Base-by-base conservation (phyloP, 2,329 filamentous ascomycete species). In the Aspergillus amoenus region DNA sequence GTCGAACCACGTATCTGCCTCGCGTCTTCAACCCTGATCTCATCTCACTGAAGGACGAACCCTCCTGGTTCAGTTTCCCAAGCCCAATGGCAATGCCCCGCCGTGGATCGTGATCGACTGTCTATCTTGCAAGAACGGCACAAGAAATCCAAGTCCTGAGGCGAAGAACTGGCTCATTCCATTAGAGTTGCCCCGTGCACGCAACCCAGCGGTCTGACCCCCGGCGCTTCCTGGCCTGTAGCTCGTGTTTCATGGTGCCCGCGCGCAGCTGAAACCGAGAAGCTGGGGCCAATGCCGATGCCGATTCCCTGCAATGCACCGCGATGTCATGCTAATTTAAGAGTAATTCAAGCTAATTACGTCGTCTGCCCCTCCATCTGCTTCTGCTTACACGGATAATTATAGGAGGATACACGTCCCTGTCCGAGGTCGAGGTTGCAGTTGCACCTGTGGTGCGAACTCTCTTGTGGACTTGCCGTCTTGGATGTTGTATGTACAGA, bases 181-280 rank as follows among this genome's bases (percentile, higher is more conserved):
- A 52, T 57, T 50, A 57, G 42, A 43, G 40, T 45, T 52, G n/a
- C 39, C 45, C 40, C 18, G 43, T 40, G 34, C 51, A 40, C 37
- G 37, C 12, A 13, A n/a, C 12, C 34, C 37, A 13, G 13, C 24
- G 43, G 41, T 51, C 39, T 43, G 37, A 42, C n/a, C 21, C 9
- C 17, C 11, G 22, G 39, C 46, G 37, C 55, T 56, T 56, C 59
- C 42, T 37, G 50, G 55, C 58, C 58, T 60, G 18, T 59, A 53
- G 58, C 56, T 61, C 42, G 42, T 34, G 34, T 37, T 37, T 37
- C 34, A 37, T 37, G 7, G 27, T 32, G 45, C 6, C 34, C 40
- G n/a, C 45, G 15, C 30, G 21, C 32, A 46, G 51, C 37, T 56
- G 59, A 55, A 59, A 59, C 56, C n/a, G 9, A 9, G 27, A 30